Conservation (phyloP, 345 rosid species). For the Moricandia arvensis region DNA sequence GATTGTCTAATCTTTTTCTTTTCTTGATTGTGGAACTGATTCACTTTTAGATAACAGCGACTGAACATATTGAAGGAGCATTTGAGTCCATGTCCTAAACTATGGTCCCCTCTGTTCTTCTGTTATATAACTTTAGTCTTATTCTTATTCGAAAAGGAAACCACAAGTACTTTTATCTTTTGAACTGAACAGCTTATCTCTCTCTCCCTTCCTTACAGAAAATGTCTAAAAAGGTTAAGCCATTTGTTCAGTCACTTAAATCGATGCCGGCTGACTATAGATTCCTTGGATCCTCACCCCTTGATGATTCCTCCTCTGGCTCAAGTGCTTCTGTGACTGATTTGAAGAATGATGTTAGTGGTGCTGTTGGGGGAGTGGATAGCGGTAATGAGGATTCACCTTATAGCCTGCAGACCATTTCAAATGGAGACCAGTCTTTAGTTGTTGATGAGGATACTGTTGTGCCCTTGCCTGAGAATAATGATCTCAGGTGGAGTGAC, state of each 20-base stretch:
- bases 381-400: conserved; percentile 71
- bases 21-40: neutral
- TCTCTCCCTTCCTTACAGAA: conserved; percentile 38
- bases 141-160: conserved; percentile 43
- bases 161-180: conserved; percentile 36
- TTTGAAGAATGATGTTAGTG: neutral
- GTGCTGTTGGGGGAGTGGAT: conserved; percentile 17
- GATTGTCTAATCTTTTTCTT: conserved; percentile 6
- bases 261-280: conserved; percentile 70
- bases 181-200: conserved; percentile 24
- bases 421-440: conserved; percentile 54
- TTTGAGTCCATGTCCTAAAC: conserved; percentile 38
- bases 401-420: conserved; percentile 42
- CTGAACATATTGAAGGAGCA: neutral
- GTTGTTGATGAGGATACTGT: conserved; percentile 47
- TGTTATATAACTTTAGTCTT: conserved; percentile 27
- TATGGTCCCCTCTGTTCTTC: conserved; percentile 53
- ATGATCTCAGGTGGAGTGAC: conserved; percentile 72
- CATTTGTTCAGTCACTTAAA: conserved; percentile 59
- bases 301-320: neutral
- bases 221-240: conserved; percentile 54
- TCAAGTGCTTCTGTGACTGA: neutral
- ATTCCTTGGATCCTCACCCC: conserved; percentile 47
- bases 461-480: conserved; percentile 46
- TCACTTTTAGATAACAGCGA: conserved; percentile 2